Evolutionary conservation across 192 early-diverging fungal species (phyloP), one percentile per base, ranked within the genome.

Genomic region (Rhizoclosmatium globosum): DNA sequence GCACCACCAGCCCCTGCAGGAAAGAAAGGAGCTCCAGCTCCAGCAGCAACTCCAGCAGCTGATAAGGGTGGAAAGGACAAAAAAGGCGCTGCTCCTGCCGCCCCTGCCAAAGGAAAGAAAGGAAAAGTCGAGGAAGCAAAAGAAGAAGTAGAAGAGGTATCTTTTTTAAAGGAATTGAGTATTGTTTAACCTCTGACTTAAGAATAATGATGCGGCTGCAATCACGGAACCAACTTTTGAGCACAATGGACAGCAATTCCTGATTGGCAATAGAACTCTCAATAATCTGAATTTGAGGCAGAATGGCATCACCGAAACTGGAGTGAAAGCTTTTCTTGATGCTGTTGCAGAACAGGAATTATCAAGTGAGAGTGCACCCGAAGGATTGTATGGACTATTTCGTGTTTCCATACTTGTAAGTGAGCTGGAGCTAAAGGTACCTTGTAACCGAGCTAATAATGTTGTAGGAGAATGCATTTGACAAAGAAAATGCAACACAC

Each of bases 161-260:
- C 0, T 61, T 46, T 31, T 60, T 47, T 42, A 13, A 15, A 0
- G 64, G 39, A 65, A 23, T 65, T 65, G 13, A 13, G 56, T 1
- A 17, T 57, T 57, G 56, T 57, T 1, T 57, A 17, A 57, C 46
- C 15, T 47, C 46, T 59, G 62, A 74, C 77, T 60, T 53, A 31
- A 68, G 58, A 73, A 42, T 42, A 57, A 60, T 13, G 78, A 79
- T 19, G 41, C 72, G 15, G 64, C 23, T 39, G 38, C 76, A 44
- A 47, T 65, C 7, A 56, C 74, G 6, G 88, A 89, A 58, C 86
- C 88, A 59, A 84, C 87, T 79, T 89, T 89, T 76, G 88, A 89
- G 71, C 71, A 81, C 61, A 86, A 87, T 71, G 83, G 83, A 17
- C 86, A 89, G 71, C 85, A 75, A 79, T 87, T 73, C 74, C 64